A percentile compares a stretch with the other conserved stretches of the same genome.
phyloP scores from a whole-genome alignment of 1,284 basidiomycete genomes.

The Ustilago crameri region DNA sequence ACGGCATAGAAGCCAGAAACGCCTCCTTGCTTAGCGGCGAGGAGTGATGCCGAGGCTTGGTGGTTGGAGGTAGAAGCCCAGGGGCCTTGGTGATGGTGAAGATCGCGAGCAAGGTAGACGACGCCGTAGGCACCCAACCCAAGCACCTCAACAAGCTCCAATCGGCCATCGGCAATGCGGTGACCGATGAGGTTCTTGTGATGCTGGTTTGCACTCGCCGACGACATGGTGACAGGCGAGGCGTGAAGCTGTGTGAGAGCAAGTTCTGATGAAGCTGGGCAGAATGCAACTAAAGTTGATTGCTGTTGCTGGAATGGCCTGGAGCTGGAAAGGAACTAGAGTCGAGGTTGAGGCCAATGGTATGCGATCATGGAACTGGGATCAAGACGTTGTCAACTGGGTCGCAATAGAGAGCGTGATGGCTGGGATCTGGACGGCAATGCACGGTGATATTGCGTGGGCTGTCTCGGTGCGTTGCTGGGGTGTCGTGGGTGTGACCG shows the following conservation, averaged over 20 bases:
- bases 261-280: not conserved
- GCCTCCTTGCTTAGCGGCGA: conserved; percentile 49
- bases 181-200: conserved; percentile 69
- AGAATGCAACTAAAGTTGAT: not conserved
- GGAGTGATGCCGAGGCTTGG: conserved; percentile 36
- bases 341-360: conserved; percentile 1
- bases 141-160: conserved; percentile 88
- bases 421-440: conserved; percentile 2
- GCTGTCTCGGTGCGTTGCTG: not conserved
- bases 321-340: not conserved
- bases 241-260: not conserved
- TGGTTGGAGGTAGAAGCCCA: conserved; percentile 48
- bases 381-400: not conserved
- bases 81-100: conserved; percentile 53
- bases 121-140: conserved; percentile 96
- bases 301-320: not conserved
- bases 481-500: not conserved
- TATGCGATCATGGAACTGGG: conserved; percentile 4
- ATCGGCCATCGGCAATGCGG: conserved; percentile 69
- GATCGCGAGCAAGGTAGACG: conserved; percentile 76
- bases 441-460: not conserved
- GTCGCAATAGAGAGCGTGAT: conserved; percentile 1
- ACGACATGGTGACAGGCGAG: conserved; percentile 30
- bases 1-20: conserved; percentile 76
- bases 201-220: conserved; percentile 40